These are phyloP conservation scores for Coniochaeta pulveracea DNA, from an alignment of 2,329 filamentous ascomycete species.

Conservation along the genomic window DNA sequence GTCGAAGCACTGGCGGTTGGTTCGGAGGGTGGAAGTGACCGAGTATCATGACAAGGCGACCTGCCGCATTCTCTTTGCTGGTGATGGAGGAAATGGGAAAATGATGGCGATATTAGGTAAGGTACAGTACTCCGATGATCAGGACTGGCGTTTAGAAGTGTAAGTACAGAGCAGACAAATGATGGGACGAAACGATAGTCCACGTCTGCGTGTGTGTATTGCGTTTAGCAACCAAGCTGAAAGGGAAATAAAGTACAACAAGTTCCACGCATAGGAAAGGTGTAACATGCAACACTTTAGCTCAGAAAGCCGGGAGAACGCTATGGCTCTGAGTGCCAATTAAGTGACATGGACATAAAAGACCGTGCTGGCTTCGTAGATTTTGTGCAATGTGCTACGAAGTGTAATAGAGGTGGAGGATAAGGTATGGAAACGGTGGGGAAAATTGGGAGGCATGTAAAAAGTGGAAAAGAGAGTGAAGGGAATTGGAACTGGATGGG, in stretches of 20 bases:
- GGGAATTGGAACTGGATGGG: neutral
- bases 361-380: neutral
- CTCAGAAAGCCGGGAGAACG: neutral
- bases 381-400: constrained; percentile 1
- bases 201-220: neutral
- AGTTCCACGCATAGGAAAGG: neutral
- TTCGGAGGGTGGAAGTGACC: neutral
- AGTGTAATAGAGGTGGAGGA: constrained; percentile 4
- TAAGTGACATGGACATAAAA: neutral
- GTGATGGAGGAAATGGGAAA: neutral
- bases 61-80: too few species aligned
- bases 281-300: constrained; percentile 1
- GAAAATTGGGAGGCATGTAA: constrained; percentile 5
- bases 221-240: neutral
- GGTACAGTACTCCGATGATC: too few species aligned
- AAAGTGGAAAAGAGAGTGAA: neutral
- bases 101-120: neutral
- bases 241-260: neutral
- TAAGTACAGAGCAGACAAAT: neutral
- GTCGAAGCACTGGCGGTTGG: neutral
- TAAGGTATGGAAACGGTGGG: constrained; percentile 9
- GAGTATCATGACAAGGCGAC: constrained; percentile 1
- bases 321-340: too few species aligned
- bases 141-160: neutral
- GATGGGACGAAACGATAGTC: neutral